phyloP scores from a whole-genome alignment of 2,329 filamentous ascomycete genomes.

The Scytalidium lignicola region DNA sequence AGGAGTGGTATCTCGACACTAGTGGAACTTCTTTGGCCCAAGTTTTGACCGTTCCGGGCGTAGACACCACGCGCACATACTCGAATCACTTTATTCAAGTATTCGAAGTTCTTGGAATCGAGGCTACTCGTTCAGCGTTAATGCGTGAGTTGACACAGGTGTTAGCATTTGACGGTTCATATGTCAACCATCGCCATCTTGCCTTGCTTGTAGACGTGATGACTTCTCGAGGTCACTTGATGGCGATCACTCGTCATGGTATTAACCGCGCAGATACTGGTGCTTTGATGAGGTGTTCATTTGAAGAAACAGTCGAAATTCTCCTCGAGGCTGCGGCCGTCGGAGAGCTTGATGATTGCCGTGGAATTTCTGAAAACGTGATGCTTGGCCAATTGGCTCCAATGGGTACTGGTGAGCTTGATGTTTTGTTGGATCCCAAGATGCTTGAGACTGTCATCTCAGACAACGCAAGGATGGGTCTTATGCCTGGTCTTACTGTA shows the following conservation, averaged over 20 bases:
- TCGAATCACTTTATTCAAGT: slow-evolving; percentile 96
- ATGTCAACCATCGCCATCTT: slow-evolving; percentile 98
- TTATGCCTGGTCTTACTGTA: slow-evolving; percentile 72
- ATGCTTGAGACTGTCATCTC: slow-evolving; percentile 95
- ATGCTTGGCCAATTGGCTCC: slow-evolving; percentile 97
- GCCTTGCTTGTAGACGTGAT: slow-evolving; percentile 94
- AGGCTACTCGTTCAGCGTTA: slow-evolving; percentile 82
- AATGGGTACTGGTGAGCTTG: slow-evolving; percentile 94
- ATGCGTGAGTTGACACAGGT: slow-evolving; percentile 87
- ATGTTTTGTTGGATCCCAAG: slow-evolving; percentile 86
- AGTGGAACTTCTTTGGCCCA: slow-evolving; percentile 81
- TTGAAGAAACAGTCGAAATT: slow-evolving; percentile 99
- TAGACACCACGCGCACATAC: slow-evolving; percentile 80
- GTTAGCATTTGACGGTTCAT: slow-evolving; percentile 96
- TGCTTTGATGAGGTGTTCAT: slow-evolving; percentile 98
- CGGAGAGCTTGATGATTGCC: slow-evolving; percentile 94
- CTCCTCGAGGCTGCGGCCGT: slow-evolving; percentile 90
- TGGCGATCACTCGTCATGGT: slow-evolving; percentile 94
- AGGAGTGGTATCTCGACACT: slow-evolving; percentile 95
- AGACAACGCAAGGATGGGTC: slow-evolving; percentile 80
- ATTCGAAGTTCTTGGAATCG: slow-evolving; percentile 92
- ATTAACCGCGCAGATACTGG: slow-evolving; percentile 98
- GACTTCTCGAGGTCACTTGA: slow-evolving; percentile 90
- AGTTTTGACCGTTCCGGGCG: slow-evolving; percentile 80
- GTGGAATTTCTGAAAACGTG: slow-evolving; percentile 96